Percentiles rank a stretch among this genome's conserved stretches.
phyloP scores from a whole-genome alignment of 495 filamentous ascomycete genomes.

The Immersiella caudata region DNA sequence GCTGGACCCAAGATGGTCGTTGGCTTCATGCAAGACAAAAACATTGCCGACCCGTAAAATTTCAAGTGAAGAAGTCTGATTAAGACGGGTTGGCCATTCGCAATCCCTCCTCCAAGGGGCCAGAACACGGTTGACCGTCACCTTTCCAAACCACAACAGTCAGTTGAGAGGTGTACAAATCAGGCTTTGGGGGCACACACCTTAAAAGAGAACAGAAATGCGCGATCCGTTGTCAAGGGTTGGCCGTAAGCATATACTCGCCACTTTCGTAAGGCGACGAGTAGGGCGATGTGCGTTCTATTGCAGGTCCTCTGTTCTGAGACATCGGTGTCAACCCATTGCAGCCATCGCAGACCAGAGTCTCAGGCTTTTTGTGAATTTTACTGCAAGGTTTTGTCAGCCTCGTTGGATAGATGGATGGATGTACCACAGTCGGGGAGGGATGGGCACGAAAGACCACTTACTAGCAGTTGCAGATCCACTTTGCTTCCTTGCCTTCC shows the following conservation, averaged over 20 bases:
- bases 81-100: not conserved
- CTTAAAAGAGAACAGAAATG: not conserved
- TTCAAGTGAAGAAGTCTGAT: not conserved
- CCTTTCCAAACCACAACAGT: not conserved
- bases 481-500: conserved; percentile 26
- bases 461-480: conserved; percentile 35
- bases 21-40: not conserved
- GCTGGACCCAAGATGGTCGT: not conserved
- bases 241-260: not conserved
- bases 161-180: not conserved
- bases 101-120: too few species aligned
- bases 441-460: not conserved
- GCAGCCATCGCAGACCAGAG: not conserved
- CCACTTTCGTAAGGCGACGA: not conserved
- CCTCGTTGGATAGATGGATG: not conserved
- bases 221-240: not conserved
- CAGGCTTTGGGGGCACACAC: not conserved
- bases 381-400: not conserved
- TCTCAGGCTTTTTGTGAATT: conserved; percentile 14
- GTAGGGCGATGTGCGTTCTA: not conserved
- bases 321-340: conserved; percentile 11
- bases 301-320: not conserved
- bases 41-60: not conserved
- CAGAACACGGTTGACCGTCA: too few species aligned
- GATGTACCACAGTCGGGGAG: conserved; percentile 12